Percentiles rank a stretch among this genome's conserved stretches.
These are phyloP conservation scores for Thielaviopsis punctulata DNA, from an alignment of 2,329 filamentous ascomycete species.

Conservation along the genomic window DNA sequence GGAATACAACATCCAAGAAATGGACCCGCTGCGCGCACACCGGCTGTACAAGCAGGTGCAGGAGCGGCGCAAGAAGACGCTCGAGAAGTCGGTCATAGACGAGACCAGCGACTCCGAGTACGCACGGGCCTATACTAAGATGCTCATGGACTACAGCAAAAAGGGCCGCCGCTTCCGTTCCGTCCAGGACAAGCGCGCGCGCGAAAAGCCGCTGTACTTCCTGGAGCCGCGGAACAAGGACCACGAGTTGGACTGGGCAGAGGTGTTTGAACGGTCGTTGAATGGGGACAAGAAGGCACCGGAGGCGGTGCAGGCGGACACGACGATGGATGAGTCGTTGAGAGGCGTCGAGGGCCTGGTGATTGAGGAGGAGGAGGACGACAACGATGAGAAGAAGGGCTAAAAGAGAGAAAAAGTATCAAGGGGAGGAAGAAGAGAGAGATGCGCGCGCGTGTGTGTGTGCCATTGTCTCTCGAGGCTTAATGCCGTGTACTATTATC, in stretches of 20 bases:
- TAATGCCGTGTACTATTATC: slow-evolving; percentile 9
- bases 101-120: slow-evolving; percentile 21
- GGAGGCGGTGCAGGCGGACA: not conserved
- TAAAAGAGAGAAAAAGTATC: not conserved
- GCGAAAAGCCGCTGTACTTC: slow-evolving; percentile 28
- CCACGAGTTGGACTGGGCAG: slow-evolving; percentile 18
- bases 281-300: not conserved
- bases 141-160: slow-evolving; percentile 29
- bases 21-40: slow-evolving; percentile 27
- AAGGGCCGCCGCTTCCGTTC: slow-evolving; percentile 42
- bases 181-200: slow-evolving; percentile 34
- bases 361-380: slow-evolving; percentile 2
- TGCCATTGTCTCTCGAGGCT: not conserved
- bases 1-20: slow-evolving; percentile 60
- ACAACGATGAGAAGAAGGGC: not conserved
- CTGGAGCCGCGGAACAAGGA: slow-evolving; percentile 22
- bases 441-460: not conserved
- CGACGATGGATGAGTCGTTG: not conserved
- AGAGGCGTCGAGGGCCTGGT: not conserved
- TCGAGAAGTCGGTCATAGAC: slow-evolving; percentile 16
- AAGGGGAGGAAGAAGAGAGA: not conserved
- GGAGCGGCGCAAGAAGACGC: slow-evolving; percentile 32
- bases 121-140: slow-evolving; percentile 26
- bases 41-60: slow-evolving; percentile 39
- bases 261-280: slow-evolving; percentile 18